Evolutionary conservation across 331 rosid genomes (phyloP).

Genomic region (Dryas integrifolia): DNA sequence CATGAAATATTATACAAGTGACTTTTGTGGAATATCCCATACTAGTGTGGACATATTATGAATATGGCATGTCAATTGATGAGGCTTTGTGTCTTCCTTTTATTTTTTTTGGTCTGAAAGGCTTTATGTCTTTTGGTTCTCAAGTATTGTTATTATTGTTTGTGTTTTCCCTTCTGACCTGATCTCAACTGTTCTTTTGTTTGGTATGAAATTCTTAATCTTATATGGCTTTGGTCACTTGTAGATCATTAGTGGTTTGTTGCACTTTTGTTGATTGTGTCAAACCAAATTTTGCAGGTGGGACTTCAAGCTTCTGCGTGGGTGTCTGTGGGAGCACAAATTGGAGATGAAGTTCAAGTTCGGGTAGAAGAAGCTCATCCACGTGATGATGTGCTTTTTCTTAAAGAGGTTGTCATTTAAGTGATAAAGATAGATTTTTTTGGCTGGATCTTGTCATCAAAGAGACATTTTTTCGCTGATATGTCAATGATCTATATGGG

Average conservation of each 20-base stretch:
- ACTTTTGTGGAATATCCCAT: neutral
- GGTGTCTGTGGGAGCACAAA: slow-evolving; percentile 66
- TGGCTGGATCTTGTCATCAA: neutral
- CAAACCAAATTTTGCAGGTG: slow-evolving; percentile 52
- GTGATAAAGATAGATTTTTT: slow-evolving; percentile 21
- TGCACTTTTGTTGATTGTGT: slow-evolving; percentile 1
- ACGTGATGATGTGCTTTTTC: slow-evolving; percentile 68
- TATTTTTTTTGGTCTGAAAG: too few relatives aligned
- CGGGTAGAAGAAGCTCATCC: slow-evolving; percentile 83
- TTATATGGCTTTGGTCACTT: neutral
- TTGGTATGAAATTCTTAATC: slow-evolving; percentile 1
- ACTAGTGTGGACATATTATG: neutral
- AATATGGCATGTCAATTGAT: neutral
- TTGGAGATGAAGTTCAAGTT: slow-evolving; percentile 81
- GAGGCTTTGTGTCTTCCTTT: neutral
- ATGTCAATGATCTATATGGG: neutral
- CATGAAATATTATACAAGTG: neutral
- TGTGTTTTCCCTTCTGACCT: slow-evolving; percentile 5
- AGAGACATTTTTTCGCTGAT: neutral
- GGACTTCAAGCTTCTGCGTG: slow-evolving; percentile 77
- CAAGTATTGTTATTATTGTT: neutral
- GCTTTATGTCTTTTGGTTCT: neutral
- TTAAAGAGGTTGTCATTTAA: slow-evolving; percentile 61
- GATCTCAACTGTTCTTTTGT: neutral
- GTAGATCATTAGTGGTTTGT: neutral